Evolutionary conservation across 192 early-diverging fungal genomes (phyloP).

Genomic region (Bifiguratus adelaidae): DNA sequence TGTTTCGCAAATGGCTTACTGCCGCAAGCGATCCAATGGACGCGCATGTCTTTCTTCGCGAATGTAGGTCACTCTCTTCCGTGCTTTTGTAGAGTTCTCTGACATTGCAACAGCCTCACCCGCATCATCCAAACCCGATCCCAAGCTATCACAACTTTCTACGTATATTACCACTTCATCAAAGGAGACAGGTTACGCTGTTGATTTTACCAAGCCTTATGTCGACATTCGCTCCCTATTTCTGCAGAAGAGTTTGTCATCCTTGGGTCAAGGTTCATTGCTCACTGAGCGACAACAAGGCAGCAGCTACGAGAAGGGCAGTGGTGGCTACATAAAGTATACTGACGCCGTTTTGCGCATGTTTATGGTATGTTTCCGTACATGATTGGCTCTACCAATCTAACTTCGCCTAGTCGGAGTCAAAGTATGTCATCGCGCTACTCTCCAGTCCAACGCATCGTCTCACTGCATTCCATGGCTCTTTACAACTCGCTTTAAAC

Average conservation of each 20-base stretch:
- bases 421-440: constrained; percentile 43
- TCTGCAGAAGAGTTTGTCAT: constrained; percentile 42
- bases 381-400: background rate
- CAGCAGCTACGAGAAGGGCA: constrained; percentile 47
- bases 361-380: constrained; percentile 35
- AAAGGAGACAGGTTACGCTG: constrained; percentile 28
- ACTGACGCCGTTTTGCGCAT: constrained; percentile 41
- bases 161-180: constrained; percentile 36
- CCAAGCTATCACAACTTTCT: constrained; percentile 23
- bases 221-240: constrained; percentile 56
- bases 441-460: constrained; percentile 39
- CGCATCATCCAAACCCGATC: background rate
- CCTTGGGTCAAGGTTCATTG: constrained; percentile 33
- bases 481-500: constrained; percentile 33
- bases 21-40: constrained; percentile 29
- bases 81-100: background rate
- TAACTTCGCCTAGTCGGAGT: constrained; percentile 37
- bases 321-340: constrained; percentile 49
- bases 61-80: background rate
- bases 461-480: constrained; percentile 24
- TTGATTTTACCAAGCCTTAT: constrained; percentile 50
- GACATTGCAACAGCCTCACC: background rate
- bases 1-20: constrained; percentile 39
- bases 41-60: constrained; percentile 1
- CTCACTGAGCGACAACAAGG: constrained; percentile 35